Base-by-base conservation (phyloP, 2,329 filamentous ascomycete genomes). In the Magnaporthales sp. region DNA sequence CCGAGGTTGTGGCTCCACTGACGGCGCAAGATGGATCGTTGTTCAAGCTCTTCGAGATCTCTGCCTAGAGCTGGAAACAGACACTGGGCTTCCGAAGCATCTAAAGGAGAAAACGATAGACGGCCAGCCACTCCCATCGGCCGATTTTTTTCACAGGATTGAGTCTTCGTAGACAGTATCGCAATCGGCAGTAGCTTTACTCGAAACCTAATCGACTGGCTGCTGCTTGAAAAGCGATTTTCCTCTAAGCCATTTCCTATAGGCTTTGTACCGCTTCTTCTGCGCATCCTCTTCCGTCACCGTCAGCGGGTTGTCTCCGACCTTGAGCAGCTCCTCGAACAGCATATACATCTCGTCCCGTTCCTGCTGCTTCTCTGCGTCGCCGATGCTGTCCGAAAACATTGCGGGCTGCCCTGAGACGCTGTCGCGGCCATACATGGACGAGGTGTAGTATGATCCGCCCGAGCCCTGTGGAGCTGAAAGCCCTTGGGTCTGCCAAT, bases 201-300 rank as follows among this genome's bases (percentile, higher is more conserved):
- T 9, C 60, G 51, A 46, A 63, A 58, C 71, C 78, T 79, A 86
- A 69, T 86, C 84, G 65, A 86, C 81, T 62, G 89, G 87, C 76
- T 89, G 87, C 82, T 97, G 93, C 79, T 98, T 98, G 77, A 98
- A 98, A 73, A 98, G 84, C 73, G 92, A 97, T 81, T 97, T 98
- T 22, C 94, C 94, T 69, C 89, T 86, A 74, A 99, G 81, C 94
- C 95, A 99, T 78, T 97, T 96, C 73, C 89, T 82, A 78, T 99
- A 99, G 10, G 93, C 91, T 79, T 97, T 98, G 77, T 99, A 99
- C 71, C 95, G 84, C 83, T 98, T 97, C 84, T 96, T 98, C 56
- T 85, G 84, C 62, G 88, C 84, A 76, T 98, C 95, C 73, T 96
- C 93, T 61, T 93, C 89, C 1, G 88, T 89, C 15, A 98, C 94